These are phyloP conservation scores for Creolimax fragrantissima DNA, from an alignment of 78 protist genomes.

Conservation along the genomic window DNA sequence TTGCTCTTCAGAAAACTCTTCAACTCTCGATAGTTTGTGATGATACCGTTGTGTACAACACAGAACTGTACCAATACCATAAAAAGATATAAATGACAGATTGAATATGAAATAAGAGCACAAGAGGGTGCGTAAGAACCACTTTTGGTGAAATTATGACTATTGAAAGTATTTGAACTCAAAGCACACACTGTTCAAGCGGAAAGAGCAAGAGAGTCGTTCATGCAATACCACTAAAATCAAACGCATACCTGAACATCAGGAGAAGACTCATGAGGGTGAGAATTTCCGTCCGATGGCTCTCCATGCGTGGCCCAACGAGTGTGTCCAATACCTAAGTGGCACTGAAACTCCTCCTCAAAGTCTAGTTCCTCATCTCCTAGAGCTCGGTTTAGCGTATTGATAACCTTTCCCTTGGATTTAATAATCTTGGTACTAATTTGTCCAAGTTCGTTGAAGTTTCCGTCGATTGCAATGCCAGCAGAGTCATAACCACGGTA, in stretches of 20 bases:
- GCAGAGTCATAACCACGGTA: conserved; percentile 90
- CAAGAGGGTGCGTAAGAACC: too few species aligned
- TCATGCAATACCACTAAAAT: too few species aligned
- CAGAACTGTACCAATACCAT: conserved; percentile 31
- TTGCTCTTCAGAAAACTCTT: conserved; percentile 7
- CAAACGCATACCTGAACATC: too few species aligned
- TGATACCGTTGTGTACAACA: conserved; percentile 84
- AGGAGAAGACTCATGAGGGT: conserved; percentile 49
- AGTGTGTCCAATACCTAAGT: conserved; percentile 83
- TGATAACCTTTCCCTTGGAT: conserved; percentile 20
- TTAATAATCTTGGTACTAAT: not conserved
- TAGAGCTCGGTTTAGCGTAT: not conserved
- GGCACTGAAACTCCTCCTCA: conserved; percentile 15
- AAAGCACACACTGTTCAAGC: too few species aligned
- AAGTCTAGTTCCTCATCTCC: not conserved
- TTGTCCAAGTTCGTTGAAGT: not conserved
- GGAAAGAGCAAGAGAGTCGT: too few species aligned
- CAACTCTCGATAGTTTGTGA: conserved; percentile 57
- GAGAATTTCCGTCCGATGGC: conserved; percentile 50
- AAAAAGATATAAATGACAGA: too few species aligned
- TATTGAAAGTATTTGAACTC: too few species aligned
- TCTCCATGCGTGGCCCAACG: conserved; percentile 91
- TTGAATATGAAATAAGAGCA: too few species aligned
- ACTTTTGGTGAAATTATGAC: too few species aligned
- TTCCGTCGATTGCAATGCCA: conserved; percentile 52